Conservation (phyloP, 148 eudicot genomes). For the Vaccinium vitisidaea region DNA sequence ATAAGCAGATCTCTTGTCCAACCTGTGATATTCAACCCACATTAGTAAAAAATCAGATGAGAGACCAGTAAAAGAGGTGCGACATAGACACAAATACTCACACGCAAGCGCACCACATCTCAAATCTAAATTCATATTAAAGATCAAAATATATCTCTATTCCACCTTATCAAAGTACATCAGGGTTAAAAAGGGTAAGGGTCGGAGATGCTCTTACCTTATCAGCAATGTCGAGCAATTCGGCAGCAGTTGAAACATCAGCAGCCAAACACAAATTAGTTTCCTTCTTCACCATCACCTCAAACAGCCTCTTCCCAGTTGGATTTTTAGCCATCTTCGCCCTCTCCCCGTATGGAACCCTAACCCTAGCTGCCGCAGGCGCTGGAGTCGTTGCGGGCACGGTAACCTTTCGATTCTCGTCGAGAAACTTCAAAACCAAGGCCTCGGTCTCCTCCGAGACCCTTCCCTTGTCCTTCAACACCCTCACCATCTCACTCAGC, state of each 20-base stretch:
- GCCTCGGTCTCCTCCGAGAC: conserved; percentile 70
- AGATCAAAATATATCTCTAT: not conserved
- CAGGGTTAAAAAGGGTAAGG: not conserved
- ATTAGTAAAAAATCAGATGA: not conserved
- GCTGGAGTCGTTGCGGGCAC: conserved; percentile 32
- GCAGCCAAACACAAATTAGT: conserved; percentile 90
- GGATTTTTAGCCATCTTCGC: conserved; percentile 69
- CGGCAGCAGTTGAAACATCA: conserved; percentile 87
- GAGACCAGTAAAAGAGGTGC: too few relatives aligned
- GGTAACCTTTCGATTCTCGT: conserved; percentile 63
- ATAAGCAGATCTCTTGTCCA: conserved; percentile 83
- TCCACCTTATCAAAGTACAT: not conserved
- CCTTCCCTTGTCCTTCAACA: conserved; percentile 68
- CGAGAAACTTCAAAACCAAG: conserved; percentile 71
- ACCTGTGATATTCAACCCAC: conserved; percentile 45
- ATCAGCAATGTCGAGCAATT: conserved; percentile 79
- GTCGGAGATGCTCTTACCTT: conserved; percentile 44
- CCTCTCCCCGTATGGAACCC: conserved; percentile 63
- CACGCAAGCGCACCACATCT: not conserved
- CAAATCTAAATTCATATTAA: not conserved
- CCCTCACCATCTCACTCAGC: conserved; percentile 81
- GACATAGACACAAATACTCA: not conserved
- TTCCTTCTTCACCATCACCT: conserved; percentile 77
- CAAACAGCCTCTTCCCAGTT: conserved; percentile 74
- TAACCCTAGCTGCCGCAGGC: conserved; percentile 25